Conservation (phyloP, 2,329 filamentous ascomycete species). For the Calonectria hawksworthii region DNA sequence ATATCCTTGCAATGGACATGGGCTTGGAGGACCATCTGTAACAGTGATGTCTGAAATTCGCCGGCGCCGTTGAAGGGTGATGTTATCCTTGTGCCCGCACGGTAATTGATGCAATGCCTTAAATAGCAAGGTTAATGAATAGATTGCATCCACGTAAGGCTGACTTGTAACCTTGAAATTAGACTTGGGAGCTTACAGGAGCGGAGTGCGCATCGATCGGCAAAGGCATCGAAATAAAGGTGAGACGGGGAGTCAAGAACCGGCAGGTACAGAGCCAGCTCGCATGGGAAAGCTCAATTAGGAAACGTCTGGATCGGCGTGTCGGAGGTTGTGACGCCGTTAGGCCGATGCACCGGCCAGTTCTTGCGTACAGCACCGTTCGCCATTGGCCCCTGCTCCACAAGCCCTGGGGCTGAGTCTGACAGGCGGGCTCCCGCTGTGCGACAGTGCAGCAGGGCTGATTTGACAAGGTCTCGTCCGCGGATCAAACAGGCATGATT, state of each 20-base stretch:
- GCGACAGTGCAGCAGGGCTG: not conserved
- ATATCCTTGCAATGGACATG: no score
- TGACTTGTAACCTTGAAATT: not conserved
- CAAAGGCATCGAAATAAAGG: not conserved
- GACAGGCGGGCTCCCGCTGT: not conserved
- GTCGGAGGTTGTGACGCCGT: conserved; percentile 7
- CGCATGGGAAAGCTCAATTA: not conserved
- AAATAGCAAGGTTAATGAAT: not conserved
- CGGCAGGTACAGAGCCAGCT: not conserved
- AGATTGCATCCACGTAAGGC: not conserved
- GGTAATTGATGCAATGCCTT: not conserved
- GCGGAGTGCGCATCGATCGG: not conserved
- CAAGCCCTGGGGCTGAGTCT: conserved; percentile 3
- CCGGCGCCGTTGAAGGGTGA: no score
- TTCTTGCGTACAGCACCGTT: not conserved
- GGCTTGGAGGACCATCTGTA: no score
- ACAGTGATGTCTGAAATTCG: no score
- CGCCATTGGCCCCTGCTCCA: not conserved
- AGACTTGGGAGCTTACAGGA: not conserved
- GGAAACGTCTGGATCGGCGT: not conserved
- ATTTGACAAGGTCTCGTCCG: not conserved
- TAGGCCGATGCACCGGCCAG: not conserved
- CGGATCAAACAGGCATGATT: not conserved
- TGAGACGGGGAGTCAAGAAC: not conserved
- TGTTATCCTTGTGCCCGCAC: not conserved